Evolutionary conservation across 768 basidiomycete genomes (phyloP).

Genomic region (Saitozyma podzolica): DNA sequence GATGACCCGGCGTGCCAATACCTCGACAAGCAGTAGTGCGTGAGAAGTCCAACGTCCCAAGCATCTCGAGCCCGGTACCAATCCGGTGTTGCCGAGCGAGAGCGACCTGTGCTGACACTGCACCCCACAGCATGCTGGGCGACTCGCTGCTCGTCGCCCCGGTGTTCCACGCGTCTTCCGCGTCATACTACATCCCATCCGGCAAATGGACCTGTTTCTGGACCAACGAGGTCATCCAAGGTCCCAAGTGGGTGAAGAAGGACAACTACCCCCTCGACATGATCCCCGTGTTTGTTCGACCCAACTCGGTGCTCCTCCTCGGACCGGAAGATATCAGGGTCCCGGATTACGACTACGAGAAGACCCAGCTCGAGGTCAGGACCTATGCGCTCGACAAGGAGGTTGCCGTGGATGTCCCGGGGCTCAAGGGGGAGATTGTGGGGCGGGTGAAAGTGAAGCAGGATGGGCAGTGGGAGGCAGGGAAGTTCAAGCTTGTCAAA

Average conservation of each 20-base stretch:
- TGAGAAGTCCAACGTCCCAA: too few species aligned
- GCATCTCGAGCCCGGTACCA: too few species aligned
- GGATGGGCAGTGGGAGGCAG: background rate
- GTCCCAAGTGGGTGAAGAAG: conserved; percentile 64
- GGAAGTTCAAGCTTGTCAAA: background rate
- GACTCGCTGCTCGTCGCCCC: conserved; percentile 49
- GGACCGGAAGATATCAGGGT: conserved; percentile 59
- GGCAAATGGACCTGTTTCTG: conserved; percentile 57
- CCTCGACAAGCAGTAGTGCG: conserved; percentile 50
- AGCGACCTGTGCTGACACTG: background rate
- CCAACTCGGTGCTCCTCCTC: conserved; percentile 62
- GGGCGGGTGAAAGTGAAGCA: background rate
- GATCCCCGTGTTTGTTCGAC: conserved; percentile 68
- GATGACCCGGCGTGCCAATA: conserved; percentile 44
- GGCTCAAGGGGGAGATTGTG: conserved; percentile 10
- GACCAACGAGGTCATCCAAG: conserved; percentile 59
- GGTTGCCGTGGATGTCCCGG: conserved; percentile 19
- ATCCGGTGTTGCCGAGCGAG: background rate
- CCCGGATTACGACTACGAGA: conserved; percentile 65
- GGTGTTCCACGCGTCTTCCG: conserved; percentile 42
- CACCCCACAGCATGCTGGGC: conserved; percentile 46
- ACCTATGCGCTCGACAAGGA: conserved; percentile 61
- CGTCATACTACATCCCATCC: conserved; percentile 47
- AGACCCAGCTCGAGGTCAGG: conserved; percentile 58
- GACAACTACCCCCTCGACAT: conserved; percentile 65